phyloP scores from a whole-genome alignment of 2,329 filamentous ascomycete species.

The Calonectria pteridis region DNA sequence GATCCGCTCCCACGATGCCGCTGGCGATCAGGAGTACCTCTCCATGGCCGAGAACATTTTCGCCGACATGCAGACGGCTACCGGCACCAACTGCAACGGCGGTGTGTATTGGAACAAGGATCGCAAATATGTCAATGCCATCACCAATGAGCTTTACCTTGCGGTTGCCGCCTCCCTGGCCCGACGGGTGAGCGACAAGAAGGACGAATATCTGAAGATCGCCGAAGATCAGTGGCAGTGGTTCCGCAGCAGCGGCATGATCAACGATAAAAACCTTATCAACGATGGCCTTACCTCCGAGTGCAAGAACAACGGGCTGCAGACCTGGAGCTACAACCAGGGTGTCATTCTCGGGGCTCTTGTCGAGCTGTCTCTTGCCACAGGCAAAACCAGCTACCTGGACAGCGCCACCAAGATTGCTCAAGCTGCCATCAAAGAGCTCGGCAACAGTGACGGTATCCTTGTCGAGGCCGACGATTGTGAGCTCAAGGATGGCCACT shows the following conservation, averaged over 20 bases:
- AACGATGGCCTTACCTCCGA: slow-evolving; percentile 64
- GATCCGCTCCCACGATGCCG: slow-evolving; percentile 69
- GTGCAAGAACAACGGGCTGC: slow-evolving; percentile 65
- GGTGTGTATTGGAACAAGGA: slow-evolving; percentile 70
- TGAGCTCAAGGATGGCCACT: slow-evolving; percentile 51
- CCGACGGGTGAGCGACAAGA: slow-evolving; percentile 56
- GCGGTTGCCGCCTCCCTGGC: slow-evolving; percentile 66
- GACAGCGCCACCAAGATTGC: slow-evolving; percentile 62
- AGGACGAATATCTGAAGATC: slow-evolving; percentile 58
- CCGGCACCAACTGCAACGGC: slow-evolving; percentile 62
- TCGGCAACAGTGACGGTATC: slow-evolving; percentile 60
- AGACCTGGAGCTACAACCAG: slow-evolving; percentile 70
- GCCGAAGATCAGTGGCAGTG: slow-evolving; percentile 66
- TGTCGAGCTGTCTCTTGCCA: slow-evolving; percentile 63
- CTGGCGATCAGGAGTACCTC: slow-evolving; percentile 64
- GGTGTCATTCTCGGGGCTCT: slow-evolving; percentile 68
- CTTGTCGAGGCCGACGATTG: slow-evolving; percentile 55
- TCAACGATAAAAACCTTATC: slow-evolving; percentile 63
- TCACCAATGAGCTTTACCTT: slow-evolving; percentile 70
- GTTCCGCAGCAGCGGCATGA: slow-evolving; percentile 64
- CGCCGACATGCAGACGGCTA: slow-evolving; percentile 66
- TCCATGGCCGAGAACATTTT: slow-evolving; percentile 66
- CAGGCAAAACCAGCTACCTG: slow-evolving; percentile 56
- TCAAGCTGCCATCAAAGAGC: slow-evolving; percentile 60
- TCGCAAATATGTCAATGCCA: slow-evolving; percentile 64